Percentiles rank a stretch among this genome's conserved stretches.
These are phyloP conservation scores for Zygosaccharomyces siamensis DNA, from an alignment of 805 yeast genomes.

Conservation along the genomic window DNA sequence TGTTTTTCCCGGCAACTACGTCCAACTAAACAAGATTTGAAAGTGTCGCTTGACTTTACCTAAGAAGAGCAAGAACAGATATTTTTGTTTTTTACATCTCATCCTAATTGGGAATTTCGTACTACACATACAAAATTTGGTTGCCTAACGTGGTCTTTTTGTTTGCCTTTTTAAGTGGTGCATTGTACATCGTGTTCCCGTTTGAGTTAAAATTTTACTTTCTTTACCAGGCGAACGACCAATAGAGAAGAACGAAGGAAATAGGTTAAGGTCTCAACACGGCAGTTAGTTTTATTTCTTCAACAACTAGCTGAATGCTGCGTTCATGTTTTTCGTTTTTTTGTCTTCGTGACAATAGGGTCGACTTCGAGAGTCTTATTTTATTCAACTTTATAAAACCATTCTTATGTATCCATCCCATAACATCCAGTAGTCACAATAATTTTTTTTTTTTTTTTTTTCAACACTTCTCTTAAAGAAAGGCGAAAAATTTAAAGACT, in stretches of 20 bases:
- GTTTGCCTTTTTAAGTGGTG: not conserved
- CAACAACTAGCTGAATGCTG: not conserved
- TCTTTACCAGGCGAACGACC: not conserved
- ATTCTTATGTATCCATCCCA: not conserved
- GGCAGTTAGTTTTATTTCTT: not conserved
- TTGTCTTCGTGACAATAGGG: too few relatives aligned
- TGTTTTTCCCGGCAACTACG: constrained; percentile 95
- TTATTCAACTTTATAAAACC: too few relatives aligned
- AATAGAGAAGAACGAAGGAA: not conserved
- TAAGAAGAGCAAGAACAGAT: not conserved
- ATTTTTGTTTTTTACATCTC: not conserved
- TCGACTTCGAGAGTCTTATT: too few relatives aligned
- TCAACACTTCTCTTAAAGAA: not conserved
- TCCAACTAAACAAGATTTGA: constrained; percentile 52
- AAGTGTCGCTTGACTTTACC: not conserved
- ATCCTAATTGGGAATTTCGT: not conserved
- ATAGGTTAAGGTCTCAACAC: too few relatives aligned
- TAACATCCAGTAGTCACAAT: not conserved
- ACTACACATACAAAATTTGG: not conserved
- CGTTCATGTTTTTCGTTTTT: too few relatives aligned
- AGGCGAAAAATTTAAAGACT: not conserved
- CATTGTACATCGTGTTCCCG: not conserved
- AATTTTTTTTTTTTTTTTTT: not conserved
- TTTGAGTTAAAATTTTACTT: not conserved
- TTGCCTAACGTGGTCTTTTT: not conserved